Evolutionary conservation across 768 basidiomycete species (phyloP).

Genomic region (Panaeolus cyanescens): DNA sequence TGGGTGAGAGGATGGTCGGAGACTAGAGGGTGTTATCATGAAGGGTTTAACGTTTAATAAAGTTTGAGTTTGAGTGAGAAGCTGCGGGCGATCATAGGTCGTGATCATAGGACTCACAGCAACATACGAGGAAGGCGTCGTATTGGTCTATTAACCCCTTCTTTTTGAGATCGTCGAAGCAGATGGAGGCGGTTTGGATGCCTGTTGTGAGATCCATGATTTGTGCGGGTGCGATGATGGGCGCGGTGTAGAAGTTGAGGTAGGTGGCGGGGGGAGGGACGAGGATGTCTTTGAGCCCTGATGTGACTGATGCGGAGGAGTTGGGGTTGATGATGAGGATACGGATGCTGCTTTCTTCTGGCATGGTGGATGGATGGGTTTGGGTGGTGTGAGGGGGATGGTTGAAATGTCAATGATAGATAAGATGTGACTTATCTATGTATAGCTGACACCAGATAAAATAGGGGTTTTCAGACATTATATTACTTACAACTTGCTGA

Average conservation of each 20-base stretch:
- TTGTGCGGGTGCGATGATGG: slow-evolving; percentile 28
- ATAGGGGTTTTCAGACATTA: too few relatives aligned
- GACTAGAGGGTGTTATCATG: slow-evolving; percentile 18
- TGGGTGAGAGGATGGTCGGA: slow-evolving; percentile 38
- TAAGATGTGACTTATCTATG: too few relatives aligned
- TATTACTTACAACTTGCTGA: background rate
- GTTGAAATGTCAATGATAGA: too few relatives aligned
- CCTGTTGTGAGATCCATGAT: slow-evolving; percentile 35
- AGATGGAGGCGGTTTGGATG: slow-evolving; percentile 28
- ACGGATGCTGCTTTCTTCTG: slow-evolving; percentile 8
- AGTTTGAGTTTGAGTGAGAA: background rate
- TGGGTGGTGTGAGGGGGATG: background rate
- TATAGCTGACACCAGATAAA: too few relatives aligned
- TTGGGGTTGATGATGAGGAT: slow-evolving; percentile 40
- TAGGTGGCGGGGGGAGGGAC: slow-evolving; percentile 20
- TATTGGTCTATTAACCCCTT: slow-evolving; percentile 26
- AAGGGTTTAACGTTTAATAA: background rate
- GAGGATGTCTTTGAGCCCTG: slow-evolving; percentile 26
- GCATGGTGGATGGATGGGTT: slow-evolving; percentile 3
- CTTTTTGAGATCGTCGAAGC: slow-evolving; percentile 27
- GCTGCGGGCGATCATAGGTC: too few relatives aligned
- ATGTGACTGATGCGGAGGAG: slow-evolving; percentile 34
- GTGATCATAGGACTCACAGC: slow-evolving; percentile 36
- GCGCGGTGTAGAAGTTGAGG: slow-evolving; percentile 35
- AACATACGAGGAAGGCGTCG: slow-evolving; percentile 40